Evolutionary conservation across 1,284 basidiomycete genomes (phyloP).

Genomic region (Pseudozyma hubeiensis): DNA sequence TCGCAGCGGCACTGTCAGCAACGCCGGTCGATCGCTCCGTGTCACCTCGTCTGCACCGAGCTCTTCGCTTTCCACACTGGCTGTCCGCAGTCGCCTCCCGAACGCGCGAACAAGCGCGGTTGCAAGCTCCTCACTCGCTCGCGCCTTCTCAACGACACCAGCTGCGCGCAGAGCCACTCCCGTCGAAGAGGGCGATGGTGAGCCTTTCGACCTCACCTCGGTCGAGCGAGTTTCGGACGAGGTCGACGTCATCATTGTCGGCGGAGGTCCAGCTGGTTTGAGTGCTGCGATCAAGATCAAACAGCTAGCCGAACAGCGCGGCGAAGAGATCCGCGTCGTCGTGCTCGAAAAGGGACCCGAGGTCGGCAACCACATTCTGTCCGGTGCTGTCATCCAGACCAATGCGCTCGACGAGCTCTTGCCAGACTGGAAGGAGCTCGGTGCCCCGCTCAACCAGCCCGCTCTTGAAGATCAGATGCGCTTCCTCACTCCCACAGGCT

Average conservation of each 20-base stretch:
- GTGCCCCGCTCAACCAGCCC: slow-evolving; percentile 78
- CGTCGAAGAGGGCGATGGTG: slow-evolving; percentile 58
- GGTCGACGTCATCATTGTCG: slow-evolving; percentile 96
- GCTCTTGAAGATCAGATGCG: slow-evolving; percentile 87
- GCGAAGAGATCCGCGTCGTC: slow-evolving; percentile 86
- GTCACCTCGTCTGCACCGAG: slow-evolving; percentile 20
- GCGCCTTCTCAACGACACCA: slow-evolving; percentile 39
- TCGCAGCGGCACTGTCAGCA: slow-evolving; percentile 13
- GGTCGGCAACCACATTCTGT: slow-evolving; percentile 93
- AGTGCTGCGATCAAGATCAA: slow-evolving; percentile 96
- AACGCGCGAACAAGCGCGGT: slow-evolving; percentile 19
- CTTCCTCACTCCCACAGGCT: slow-evolving; percentile 79
- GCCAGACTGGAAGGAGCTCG: slow-evolving; percentile 81
- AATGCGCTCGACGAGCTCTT: slow-evolving; percentile 90
- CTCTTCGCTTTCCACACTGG: slow-evolving; percentile 26
- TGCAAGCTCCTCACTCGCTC: slow-evolving; percentile 16
- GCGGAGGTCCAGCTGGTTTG: slow-evolving; percentile 92
- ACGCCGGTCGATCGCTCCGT: slow-evolving; percentile 28
- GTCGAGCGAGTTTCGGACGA: slow-evolving; percentile 72
- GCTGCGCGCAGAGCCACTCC: slow-evolving; percentile 40
- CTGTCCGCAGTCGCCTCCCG: slow-evolving; percentile 13
- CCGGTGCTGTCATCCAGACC: slow-evolving; percentile 94
- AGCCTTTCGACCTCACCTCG: slow-evolving; percentile 60
- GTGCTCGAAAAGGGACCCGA: slow-evolving; percentile 95
- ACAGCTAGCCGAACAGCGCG: slow-evolving; percentile 85